Evolutionary conservation across 148 eudicot species (phyloP).

Genomic region (Vaccinium myrtillus): DNA sequence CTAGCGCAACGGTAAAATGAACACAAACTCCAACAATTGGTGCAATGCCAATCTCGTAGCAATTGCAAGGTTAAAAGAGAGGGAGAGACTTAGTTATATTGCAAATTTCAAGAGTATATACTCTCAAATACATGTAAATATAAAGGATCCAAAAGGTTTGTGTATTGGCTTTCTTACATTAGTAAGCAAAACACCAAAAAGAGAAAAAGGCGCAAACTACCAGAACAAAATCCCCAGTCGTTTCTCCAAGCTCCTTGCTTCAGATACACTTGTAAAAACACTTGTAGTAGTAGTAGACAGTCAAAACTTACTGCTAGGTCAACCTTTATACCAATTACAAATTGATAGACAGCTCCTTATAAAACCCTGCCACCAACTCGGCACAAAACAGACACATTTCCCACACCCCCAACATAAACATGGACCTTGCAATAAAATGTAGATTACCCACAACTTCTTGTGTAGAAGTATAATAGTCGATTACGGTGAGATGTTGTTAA

Average conservation of each 20-base stretch:
- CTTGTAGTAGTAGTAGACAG: not conserved
- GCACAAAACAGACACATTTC: not conserved
- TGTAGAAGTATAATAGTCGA: not conserved
- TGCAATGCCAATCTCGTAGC: not conserved
- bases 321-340: constrained; percentile 9
- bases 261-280: not conserved
- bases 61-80: not conserved
- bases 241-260: not conserved
- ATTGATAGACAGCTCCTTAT: constrained; percentile 13
- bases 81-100: not conserved
- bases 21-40: not conserved
- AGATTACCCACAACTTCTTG: not conserved
- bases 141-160: not conserved
- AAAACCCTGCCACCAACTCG: constrained; percentile 18
- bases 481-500: constrained; percentile 25
- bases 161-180: not conserved
- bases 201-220: not conserved
- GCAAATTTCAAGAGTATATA: not conserved
- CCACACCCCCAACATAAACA: constrained; percentile 1
- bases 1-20: not conserved
- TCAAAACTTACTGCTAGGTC: not conserved
- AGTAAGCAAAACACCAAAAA: not conserved
- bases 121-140: not conserved
- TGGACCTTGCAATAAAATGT: no score
- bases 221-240: not conserved